phyloP scores from a whole-genome alignment of 169 alveolate species.

The Plasmodium billcollinsi region DNA sequence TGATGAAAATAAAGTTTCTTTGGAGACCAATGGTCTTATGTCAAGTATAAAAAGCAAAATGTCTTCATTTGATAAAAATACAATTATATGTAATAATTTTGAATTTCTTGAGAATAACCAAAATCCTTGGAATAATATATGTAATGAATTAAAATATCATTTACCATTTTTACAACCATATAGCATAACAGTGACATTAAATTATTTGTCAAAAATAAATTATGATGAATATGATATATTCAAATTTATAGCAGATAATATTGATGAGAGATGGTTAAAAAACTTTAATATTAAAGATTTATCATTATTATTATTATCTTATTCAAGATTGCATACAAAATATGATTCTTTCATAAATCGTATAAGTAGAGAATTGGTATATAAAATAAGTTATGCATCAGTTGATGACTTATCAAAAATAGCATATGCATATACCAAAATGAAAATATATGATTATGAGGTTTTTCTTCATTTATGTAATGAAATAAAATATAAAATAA shows the following conservation, averaged over 20 bases:
- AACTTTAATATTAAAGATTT: constrained; percentile 76
- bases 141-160: constrained; percentile 52
- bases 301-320: constrained; percentile 54
- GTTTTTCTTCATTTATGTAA: constrained; percentile 76
- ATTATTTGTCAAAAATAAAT: constrained; percentile 71
- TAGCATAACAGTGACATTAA: constrained; percentile 56
- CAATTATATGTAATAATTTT: background rate
- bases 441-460: constrained; percentile 72
- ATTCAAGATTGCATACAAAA: constrained; percentile 52
- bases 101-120: background rate
- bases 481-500: constrained; percentile 48
- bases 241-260: constrained; percentile 57
- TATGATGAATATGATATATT: constrained; percentile 70
- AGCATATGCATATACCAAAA: constrained; percentile 76
- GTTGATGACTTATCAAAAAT: constrained; percentile 55
- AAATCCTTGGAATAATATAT: constrained; percentile 34
- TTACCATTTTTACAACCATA: constrained; percentile 77
- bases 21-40: background rate
- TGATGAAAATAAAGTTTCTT: background rate
- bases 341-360: constrained; percentile 64
- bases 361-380: constrained; percentile 75
- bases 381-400: constrained; percentile 53
- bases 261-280: constrained; percentile 76
- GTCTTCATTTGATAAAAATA: background rate
- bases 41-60: constrained; percentile 23